A percentile compares a stretch with the other conserved stretches of the same genome.
phyloP scores from a whole-genome alignment of 2,329 filamentous ascomycete species.

The Colletotrichum nymphaeae region DNA sequence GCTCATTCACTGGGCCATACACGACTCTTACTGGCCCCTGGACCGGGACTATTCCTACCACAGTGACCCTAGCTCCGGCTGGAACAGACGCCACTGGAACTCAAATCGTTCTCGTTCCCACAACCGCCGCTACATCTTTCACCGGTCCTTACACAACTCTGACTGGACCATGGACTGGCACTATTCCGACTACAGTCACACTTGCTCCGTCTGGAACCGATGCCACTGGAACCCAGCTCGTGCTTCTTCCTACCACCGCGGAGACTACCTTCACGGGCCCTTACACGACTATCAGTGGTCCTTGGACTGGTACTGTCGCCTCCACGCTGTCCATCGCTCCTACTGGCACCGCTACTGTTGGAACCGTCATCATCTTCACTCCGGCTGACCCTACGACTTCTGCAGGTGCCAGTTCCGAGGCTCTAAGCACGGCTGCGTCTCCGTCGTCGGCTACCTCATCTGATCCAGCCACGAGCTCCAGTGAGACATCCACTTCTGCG shows the following conservation, averaged over 20 bases:
- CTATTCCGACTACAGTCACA: background rate
- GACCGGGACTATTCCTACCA: background rate
- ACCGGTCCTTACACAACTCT: background rate
- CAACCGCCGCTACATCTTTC: background rate
- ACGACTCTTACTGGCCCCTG: background rate
- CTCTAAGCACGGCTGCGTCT: background rate
- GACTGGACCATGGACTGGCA: background rate
- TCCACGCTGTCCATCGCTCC: background rate
- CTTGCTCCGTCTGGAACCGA: background rate
- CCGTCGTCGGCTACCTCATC: background rate
- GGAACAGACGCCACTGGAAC: background rate
- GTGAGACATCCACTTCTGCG: background rate
- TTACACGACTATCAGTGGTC: background rate
- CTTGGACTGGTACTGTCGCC: background rate
- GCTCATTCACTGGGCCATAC: background rate
- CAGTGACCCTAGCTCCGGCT: background rate
- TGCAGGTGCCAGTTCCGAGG: no score
- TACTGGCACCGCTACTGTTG: background rate
- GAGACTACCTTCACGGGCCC: background rate
- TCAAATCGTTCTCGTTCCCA: background rate
- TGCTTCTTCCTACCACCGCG: background rate
- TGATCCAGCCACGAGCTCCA: background rate
- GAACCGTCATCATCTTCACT: background rate
- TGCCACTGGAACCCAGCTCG: background rate
- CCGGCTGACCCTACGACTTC: background rate